These are phyloP conservation scores for Chaetomium fimeti DNA, from an alignment of 495 filamentous ascomycete genomes.

Conservation along the genomic window DNA sequence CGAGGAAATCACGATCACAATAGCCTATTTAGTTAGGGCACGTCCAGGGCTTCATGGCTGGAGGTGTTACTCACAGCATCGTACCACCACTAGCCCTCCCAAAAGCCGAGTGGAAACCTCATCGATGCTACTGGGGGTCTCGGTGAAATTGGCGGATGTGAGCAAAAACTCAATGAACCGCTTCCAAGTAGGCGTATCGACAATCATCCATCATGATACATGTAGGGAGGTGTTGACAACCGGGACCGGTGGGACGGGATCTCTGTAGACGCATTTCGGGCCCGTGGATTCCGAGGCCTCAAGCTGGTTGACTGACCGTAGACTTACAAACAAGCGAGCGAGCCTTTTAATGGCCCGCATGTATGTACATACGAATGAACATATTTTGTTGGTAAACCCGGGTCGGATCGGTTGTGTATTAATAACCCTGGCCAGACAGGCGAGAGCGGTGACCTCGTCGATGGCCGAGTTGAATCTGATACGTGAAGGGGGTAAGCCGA, in stretches of 20 bases:
- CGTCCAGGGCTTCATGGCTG: neutral
- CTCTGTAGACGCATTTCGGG: constrained; percentile 11
- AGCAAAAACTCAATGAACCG: neutral
- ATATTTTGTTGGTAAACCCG: neutral
- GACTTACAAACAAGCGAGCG: too few relatives aligned
- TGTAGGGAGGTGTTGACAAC: neutral
- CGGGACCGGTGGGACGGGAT: constrained; percentile 27
- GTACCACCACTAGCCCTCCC: neutral
- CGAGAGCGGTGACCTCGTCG: neutral
- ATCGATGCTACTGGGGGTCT: neutral
- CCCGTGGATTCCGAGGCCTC: constrained; percentile 24
- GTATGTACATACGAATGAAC: too few relatives aligned
- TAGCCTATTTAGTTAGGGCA: constrained; percentile 6
- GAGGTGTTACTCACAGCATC: neutral
- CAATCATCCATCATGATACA: neutral
- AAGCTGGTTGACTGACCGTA: constrained; percentile 20
- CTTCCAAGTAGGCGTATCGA: neutral
- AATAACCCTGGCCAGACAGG: neutral
- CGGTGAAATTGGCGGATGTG: neutral
- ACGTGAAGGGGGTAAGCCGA: too few relatives aligned
- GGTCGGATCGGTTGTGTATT: neutral
- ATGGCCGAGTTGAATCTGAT: neutral
- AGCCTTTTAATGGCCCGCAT: too few relatives aligned
- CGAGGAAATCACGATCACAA: neutral
- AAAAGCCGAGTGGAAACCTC: neutral